These are phyloP conservation scores for Crucihimalaya himalaica DNA, from an alignment of 345 rosid species.

Conservation along the genomic window DNA sequence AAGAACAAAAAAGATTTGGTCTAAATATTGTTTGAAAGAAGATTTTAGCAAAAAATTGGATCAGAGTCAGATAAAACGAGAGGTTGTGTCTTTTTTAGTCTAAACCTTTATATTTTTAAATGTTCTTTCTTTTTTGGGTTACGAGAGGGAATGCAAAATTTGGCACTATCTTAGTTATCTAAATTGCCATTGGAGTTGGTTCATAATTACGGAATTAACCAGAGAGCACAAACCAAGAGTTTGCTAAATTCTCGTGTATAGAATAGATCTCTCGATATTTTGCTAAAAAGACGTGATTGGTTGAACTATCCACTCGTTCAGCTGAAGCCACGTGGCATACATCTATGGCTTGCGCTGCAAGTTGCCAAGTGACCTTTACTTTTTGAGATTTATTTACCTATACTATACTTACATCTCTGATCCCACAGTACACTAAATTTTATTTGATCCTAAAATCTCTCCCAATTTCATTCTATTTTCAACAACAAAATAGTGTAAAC, in stretches of 20 bases:
- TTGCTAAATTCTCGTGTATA: neutral
- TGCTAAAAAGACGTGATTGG: conserved; percentile 12
- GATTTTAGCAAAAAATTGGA: conserved; percentile 2
- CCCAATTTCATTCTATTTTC: no score
- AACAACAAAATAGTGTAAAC: no score
- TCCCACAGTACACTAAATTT: no score
- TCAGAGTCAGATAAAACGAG: conserved; percentile 28
- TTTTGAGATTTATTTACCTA: neutral
- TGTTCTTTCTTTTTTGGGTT: conserved; percentile 11
- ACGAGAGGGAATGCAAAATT: conserved; percentile 29
- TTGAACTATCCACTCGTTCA: neutral
- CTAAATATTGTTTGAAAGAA: neutral
- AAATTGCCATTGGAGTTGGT: neutral
- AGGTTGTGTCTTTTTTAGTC: conserved; percentile 1
- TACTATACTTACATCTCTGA: no score
- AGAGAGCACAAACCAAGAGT: neutral
- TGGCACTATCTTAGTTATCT: conserved; percentile 6
- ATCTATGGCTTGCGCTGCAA: neutral
- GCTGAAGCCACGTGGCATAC: conserved; percentile 23
- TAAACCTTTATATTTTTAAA: neutral
- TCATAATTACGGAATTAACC: conserved; percentile 17
- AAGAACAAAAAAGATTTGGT: neutral
- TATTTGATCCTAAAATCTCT: no score
- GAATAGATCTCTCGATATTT: conserved; percentile 7
- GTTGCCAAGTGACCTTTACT: neutral